Base-by-base conservation (phyloP, 148 eudicot species). In the Agrostemma githago region DNA sequence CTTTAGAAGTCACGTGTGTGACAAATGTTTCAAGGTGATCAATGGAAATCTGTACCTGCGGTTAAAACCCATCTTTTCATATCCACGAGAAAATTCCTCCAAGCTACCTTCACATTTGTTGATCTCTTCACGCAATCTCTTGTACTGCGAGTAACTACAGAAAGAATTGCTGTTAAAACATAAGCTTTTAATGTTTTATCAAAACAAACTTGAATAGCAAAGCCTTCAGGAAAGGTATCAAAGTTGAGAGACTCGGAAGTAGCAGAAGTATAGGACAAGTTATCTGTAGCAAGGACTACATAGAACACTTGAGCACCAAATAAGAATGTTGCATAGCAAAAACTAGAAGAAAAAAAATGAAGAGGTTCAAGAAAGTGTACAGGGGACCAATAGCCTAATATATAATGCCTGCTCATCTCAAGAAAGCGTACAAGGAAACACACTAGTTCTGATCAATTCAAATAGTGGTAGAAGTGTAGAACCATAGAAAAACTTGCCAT, bases 1-100 rank as follows among this genome's bases (percentile, higher is more conserved):
- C 37, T 68, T 39, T 34, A 53, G 53, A 62, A 43, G 69, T n/a
- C 17, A 69, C 4, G n/a, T 63, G 5, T 37, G 65, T 44, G 38
- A 41, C 63, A 59, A 20, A 62, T 51, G 26, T 65, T 71, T 77
- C 19, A 53, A 62, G 56, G 51, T 3, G 37, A 21, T 64, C 56
- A 51, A 51, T 11, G 19, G 39, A 20, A 14, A 68, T 63, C 58
- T 38, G 38, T 77, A 95, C 99, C 96, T 92, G 78, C 91, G 89
- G 70, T 57, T 82, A 78, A 95, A 95, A 79, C 99, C 99, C 77
- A 92, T 74, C 79, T 87, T 89, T 81, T 90, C 96, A 79, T 92
- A 92, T 67, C 99, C 97, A 67, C 97, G 89, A 78, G 99, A 95
- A 85, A 95, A 92, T 48, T 51, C 77, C 83, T 95, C 96, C 82